Conservation (phyloP, 371 early-diverging fungal genomes). For the Rhizopus stolonifer region DNA sequence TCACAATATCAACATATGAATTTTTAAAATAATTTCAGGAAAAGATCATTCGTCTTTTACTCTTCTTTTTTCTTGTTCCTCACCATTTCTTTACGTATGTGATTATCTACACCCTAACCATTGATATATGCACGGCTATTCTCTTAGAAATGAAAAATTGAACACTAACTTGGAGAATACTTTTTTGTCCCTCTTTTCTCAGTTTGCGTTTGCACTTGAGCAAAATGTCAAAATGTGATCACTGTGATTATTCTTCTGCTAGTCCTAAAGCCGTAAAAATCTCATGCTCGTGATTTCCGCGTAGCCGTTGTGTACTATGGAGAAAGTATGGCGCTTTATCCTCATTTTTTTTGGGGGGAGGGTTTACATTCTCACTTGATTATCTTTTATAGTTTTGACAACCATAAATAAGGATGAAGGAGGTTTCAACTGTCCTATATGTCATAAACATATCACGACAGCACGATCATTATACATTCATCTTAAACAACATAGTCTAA, state of each 20-base stretch:
- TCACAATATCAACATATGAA: conserved; percentile 15
- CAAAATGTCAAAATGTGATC: conserved; percentile 18
- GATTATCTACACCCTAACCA: conserved; percentile 14
- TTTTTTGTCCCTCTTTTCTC: conserved; percentile 6
- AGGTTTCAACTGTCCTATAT: conserved; percentile 19
- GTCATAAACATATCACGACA: conserved; percentile 10
- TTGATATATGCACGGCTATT: conserved; percentile 12
- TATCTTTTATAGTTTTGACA: conserved; percentile 18
- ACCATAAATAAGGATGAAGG: conserved; percentile 13
- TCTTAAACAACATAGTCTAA: conserved; percentile 10
- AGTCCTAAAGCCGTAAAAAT: too few species aligned
- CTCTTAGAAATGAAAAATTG: conserved; percentile 10
- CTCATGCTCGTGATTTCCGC: conserved; percentile 13
- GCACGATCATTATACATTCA: conserved; percentile 11
- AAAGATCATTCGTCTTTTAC: conserved; percentile 11
- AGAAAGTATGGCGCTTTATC: conserved; percentile 15
- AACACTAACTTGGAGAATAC: too few species aligned
- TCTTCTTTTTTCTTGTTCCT: conserved; percentile 12
- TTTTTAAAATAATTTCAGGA: conserved; percentile 13
- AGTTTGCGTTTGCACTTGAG: conserved; percentile 15
- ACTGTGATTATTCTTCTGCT: conserved; percentile 12
- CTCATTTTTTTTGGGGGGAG: conserved; percentile 1
- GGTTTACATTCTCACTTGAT: conserved; percentile 7
- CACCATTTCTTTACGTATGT: conserved; percentile 9
- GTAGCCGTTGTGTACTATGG: conserved; percentile 15